These are phyloP conservation scores for Hibiscus trionum DNA, from an alignment of 345 rosid genomes.

Conservation along the genomic window DNA sequence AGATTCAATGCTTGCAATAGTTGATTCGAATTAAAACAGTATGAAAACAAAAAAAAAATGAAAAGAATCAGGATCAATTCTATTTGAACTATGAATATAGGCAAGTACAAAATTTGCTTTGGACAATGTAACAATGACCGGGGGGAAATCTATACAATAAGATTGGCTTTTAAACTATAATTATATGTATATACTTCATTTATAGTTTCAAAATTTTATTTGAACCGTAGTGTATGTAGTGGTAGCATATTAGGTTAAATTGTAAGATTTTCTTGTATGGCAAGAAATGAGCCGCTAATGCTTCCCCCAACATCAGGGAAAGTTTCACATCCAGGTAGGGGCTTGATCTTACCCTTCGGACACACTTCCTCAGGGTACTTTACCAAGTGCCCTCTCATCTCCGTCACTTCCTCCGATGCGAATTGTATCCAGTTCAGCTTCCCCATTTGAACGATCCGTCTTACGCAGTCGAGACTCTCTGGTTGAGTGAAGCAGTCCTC, in stretches of 20 bases:
- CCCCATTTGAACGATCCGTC: constrained; percentile 45
- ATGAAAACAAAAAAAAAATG: not conserved
- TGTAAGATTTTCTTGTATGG: constrained; percentile 82
- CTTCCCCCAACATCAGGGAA: constrained; percentile 91
- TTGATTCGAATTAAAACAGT: no score
- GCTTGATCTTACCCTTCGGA: constrained; percentile 69
- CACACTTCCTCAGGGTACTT: constrained; percentile 86
- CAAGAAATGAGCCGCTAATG: constrained; percentile 69
- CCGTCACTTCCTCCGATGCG: constrained; percentile 52
- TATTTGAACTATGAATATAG: not conserved
- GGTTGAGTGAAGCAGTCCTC: constrained; percentile 60
- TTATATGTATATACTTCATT: no score
- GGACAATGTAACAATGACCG: not conserved
- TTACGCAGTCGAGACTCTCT: constrained; percentile 78
- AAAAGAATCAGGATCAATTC: not conserved
- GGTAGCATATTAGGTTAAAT: constrained; percentile 28
- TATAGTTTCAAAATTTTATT: not conserved
- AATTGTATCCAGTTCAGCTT: constrained; percentile 72
- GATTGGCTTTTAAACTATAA: not conserved
- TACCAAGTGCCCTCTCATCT: constrained; percentile 79
- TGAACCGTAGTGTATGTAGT: not conserved
- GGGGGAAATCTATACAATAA: not conserved
- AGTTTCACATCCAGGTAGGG: constrained; percentile 54
- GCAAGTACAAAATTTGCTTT: not conserved
- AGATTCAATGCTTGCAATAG: no score